Conservation (phyloP, 306 rosid genomes). For the Lithocarpus polystachyus region DNA sequence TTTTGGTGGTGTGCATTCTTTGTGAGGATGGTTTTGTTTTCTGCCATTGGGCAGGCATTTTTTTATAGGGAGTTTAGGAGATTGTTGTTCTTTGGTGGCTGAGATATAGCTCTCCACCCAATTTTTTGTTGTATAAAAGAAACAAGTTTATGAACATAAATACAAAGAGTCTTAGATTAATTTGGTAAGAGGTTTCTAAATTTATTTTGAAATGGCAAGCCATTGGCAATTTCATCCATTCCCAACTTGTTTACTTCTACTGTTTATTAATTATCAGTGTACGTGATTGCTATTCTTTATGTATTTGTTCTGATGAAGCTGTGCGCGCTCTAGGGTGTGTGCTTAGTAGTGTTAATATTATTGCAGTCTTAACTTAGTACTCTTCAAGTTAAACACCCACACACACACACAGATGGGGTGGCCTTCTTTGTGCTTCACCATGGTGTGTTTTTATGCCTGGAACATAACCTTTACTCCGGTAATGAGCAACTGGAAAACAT, state of each 20-base stretch:
- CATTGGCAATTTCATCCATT: not conserved
- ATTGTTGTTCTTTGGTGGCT: conserved; percentile 31
- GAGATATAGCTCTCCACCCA: conserved; percentile 42
- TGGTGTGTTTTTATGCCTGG: too few relatives aligned
- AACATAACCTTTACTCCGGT: too few relatives aligned
- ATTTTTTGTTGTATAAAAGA: conserved; percentile 49
- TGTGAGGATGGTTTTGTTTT: conserved; percentile 2
- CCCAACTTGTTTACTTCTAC: not conserved
- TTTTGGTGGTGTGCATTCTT: conserved; percentile 30
- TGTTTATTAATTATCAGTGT: not conserved
- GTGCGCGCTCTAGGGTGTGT: too few relatives aligned
- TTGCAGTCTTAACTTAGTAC: too few relatives aligned
- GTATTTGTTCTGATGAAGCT: too few relatives aligned
- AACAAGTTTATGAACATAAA: conserved; percentile 16
- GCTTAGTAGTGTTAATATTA: too few relatives aligned
- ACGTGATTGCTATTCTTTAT: not conserved
- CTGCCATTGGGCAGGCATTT: conserved; percentile 29
- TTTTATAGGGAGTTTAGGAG: conserved; percentile 32
- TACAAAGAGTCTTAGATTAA: conserved; percentile 16
- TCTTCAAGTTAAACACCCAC: too few relatives aligned
- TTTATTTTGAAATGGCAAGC: not conserved
- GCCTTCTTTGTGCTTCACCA: too few relatives aligned
- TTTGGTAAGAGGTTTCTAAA: not conserved
- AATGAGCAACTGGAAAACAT: too few relatives aligned
- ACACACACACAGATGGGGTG: too few relatives aligned